Evolutionary conservation across 148 eudicot genomes (phyloP), one percentile per base, ranked within the genome.

Genomic region (Arctostaphylos glauca): DNA sequence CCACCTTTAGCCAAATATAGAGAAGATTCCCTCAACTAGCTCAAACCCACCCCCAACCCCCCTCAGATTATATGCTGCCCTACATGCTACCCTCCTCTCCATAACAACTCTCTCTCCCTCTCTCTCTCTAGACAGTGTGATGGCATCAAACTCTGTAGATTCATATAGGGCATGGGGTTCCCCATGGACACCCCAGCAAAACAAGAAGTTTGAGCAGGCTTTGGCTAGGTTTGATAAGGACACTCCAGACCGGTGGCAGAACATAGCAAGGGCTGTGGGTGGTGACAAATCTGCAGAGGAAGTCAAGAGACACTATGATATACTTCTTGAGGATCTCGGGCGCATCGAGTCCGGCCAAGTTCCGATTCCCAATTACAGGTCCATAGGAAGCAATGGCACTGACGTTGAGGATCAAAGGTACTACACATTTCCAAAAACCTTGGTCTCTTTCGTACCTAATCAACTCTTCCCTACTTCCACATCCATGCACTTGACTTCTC

Each of bases 151-250:
- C 75, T 80, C 90, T 80, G 79, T 84, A 52, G 80, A 81, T 44
- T 73, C 89, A 31, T 80, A 75, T 41, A 80, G 84, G 38, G 67
- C 83, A 13, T 59, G 62, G 7, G 84, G 79, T 23, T 58, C 85
- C 52, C 25, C 82, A 1, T 91, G 92, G 93, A 91, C 91, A 5
- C 19, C 84, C 0, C 80, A 90, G 86, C 92, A 89, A 49, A 91
- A 91, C 89, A 88, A 91, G 85, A 84, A 84, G 53, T 91, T 91
- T 18, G 93, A 91, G 81, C 87, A 87, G 83, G 93, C 93, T 19
- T 77, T 91, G 73, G 93, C 93, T 5, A 75, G 83, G 25, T 88
- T 82, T 56, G 93, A 91, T 85, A 87, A 82, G 84, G 92, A 91
- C 79, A 88, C 91, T 21, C 92, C 93, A 1, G 92, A 88, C 52